Percentiles rank a stretch among this genome's conserved stretches.
phyloP scores from a whole-genome alignment of 1,139 yeast genomes.

The Geotrichum cucujoidarum region DNA sequence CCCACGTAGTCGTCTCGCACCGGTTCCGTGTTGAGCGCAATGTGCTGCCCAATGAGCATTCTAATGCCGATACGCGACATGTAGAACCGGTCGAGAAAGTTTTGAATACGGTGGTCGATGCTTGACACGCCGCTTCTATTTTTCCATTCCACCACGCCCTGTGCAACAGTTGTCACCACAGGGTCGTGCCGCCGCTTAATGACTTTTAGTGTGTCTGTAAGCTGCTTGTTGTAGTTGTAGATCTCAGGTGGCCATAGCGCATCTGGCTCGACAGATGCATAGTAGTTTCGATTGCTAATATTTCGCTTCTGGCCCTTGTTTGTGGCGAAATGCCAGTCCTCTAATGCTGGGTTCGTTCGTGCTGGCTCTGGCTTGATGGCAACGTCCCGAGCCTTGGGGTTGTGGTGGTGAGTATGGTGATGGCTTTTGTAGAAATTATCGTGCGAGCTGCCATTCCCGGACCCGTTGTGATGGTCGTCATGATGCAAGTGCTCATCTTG shows the following conservation, averaged over 20 bases:
- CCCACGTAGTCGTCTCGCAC: conserved; percentile 66
- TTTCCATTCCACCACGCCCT: conserved; percentile 91
- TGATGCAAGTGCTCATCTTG: neutral
- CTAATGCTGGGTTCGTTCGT: conserved; percentile 20
- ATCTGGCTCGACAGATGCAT: conserved; percentile 51
- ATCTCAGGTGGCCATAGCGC: conserved; percentile 71
- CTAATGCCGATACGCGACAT: conserved; percentile 85
- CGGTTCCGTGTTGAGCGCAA: conserved; percentile 65
- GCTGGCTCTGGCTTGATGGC: conserved; percentile 33
- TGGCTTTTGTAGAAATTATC: conserved; percentile 15
- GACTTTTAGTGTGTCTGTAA: conserved; percentile 59
- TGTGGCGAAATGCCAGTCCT: conserved; percentile 21
- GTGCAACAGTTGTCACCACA: conserved; percentile 88
- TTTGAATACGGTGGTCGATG: conserved; percentile 57
- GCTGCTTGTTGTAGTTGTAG: conserved; percentile 61
- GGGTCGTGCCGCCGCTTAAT: conserved; percentile 88
- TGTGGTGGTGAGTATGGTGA: conserved; percentile 14
- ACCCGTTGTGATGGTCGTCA: neutral
- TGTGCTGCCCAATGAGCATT: conserved; percentile 85
- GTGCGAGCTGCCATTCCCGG: neutral
- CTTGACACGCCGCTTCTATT: conserved; percentile 12
- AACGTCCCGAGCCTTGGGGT: conserved; percentile 22
- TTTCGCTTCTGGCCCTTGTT: conserved; percentile 15
- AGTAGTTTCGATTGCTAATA: conserved; percentile 46
- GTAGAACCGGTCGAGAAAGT: conserved; percentile 75